Base-by-base conservation (phyloP, 441 rosid species). In the Viola pubescens region DNA sequence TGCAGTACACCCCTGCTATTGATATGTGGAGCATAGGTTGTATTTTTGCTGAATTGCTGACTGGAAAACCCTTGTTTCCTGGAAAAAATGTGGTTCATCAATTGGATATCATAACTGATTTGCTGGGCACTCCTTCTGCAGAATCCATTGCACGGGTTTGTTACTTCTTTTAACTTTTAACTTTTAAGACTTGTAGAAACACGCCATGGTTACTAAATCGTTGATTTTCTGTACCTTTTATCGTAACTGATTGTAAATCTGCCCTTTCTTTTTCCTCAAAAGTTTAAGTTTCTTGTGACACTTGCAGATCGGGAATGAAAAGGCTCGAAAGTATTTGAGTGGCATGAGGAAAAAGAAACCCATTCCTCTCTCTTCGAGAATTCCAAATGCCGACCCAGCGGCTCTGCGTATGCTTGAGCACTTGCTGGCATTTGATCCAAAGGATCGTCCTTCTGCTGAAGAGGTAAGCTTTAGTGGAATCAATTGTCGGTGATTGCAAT, bases 21-120 rank as follows among this genome's bases (percentile, higher is more conserved):
- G 99, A 94, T 78, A 87, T 84, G 69, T 94, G 99, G 99, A 91
- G 99, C 79, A 88, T 94, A 67, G 99, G 99, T 52, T 94, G 99
- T 74, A 91, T 94, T 75, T 94, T 87, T 75, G 96, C 95, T 1
- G 99, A 94, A 77, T 74, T 94, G 81, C 75, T 94, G 43, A 86
- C 87, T 0, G 94, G 97, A 59, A 88, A 85, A 65, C 94, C 97
- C 0, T 77, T 94, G 74, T 94, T 94, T 67, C 97, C 97, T 43
- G 99, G 99, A 52, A 94, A 84, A 78, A 83, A 92, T 76, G 98
- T 92, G 50, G 96, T 81, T 52, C 90, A 92, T 65, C 85, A 89
- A 70, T 79, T 92, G 69, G 97, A 92, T 55, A 80, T 92, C 39
- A 91, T 89, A 46, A 92, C 98, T 42, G 96, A 92, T 87, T 74